These are phyloP conservation scores for Botrytis byssoidea DNA, from an alignment of 2,329 filamentous ascomycete genomes.

Conservation along the genomic window DNA sequence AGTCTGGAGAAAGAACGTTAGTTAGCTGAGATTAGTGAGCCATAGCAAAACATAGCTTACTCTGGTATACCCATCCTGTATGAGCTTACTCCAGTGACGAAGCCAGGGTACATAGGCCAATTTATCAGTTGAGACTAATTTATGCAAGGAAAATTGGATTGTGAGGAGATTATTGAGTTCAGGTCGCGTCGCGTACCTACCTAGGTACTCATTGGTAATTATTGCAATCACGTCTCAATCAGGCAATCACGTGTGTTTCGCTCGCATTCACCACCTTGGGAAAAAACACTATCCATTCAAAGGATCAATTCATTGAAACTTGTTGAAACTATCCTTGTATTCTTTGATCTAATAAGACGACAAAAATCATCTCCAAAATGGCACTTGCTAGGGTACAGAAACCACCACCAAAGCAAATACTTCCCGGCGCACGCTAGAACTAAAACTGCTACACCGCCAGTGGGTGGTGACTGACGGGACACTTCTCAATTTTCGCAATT, in stretches of 20 bases:
- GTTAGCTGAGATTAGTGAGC: background rate
- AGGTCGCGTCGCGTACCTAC: background rate
- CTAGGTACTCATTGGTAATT: background rate
- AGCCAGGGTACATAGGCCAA: background rate
- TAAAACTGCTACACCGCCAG: background rate
- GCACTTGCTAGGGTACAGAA: background rate
- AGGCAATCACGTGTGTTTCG: background rate
- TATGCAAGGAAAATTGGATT: background rate
- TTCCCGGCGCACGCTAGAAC: background rate
- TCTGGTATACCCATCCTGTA: conserved; percentile 4
- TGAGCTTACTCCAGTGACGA: background rate
- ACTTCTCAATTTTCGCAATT: background rate
- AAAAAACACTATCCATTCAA: background rate
- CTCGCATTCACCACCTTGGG: too few relatives aligned
- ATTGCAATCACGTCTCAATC: background rate
- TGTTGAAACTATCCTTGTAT: background rate
- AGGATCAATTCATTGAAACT: background rate
- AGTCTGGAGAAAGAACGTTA: background rate
- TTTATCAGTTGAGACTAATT: background rate
- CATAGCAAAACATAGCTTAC: background rate
- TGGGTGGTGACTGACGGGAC: background rate
- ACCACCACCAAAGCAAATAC: background rate
- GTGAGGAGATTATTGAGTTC: background rate
- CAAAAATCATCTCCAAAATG: background rate
- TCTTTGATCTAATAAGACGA: background rate